Conservation (phyloP, 192 early-diverging fungal species). For the Coemansia guatemalensis region DNA sequence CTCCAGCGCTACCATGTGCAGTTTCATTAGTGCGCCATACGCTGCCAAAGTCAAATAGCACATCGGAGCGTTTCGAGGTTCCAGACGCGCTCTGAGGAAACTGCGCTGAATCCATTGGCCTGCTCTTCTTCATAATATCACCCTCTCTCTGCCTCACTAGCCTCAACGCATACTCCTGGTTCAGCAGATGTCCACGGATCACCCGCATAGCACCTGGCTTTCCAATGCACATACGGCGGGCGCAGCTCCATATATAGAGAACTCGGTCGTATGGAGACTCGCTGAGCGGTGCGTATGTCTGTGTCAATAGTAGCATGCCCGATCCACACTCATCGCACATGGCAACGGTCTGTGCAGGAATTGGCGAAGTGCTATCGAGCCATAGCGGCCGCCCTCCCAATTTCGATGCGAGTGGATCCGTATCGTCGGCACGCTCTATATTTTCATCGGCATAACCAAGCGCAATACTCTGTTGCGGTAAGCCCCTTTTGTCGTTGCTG, state of each 20-base stretch:
- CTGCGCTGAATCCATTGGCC: background rate
- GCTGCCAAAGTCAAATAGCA: slow-evolving; percentile 39
- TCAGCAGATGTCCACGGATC: slow-evolving; percentile 63
- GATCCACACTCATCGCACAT: slow-evolving; percentile 61
- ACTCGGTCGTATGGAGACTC: slow-evolving; percentile 70
- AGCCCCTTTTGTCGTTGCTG: background rate
- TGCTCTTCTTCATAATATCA: background rate
- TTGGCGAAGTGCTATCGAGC: slow-evolving; percentile 31
- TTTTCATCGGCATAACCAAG: slow-evolving; percentile 41
- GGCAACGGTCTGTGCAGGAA: slow-evolving; percentile 9
- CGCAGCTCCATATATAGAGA: slow-evolving; percentile 82
- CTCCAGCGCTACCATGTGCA: background rate
- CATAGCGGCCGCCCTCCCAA: slow-evolving; percentile 40
- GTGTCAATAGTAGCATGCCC: slow-evolving; percentile 67
- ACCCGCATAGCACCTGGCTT: slow-evolving; percentile 60
- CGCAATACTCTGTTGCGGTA: slow-evolving; percentile 1
- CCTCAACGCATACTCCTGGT: slow-evolving; percentile 62
- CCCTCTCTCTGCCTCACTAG: slow-evolving; percentile 44
- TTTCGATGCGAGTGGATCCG: slow-evolving; percentile 28
- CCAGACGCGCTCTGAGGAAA: background rate
- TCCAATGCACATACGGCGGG: slow-evolving; percentile 69
- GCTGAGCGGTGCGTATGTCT: slow-evolving; percentile 72
- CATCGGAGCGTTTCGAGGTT: background rate
- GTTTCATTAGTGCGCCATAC: slow-evolving; percentile 27
- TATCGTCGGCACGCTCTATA: slow-evolving; percentile 15